Base-by-base conservation (phyloP, 2,329 filamentous ascomycete genomes). In the Paraphoma chrysanthemicola region DNA sequence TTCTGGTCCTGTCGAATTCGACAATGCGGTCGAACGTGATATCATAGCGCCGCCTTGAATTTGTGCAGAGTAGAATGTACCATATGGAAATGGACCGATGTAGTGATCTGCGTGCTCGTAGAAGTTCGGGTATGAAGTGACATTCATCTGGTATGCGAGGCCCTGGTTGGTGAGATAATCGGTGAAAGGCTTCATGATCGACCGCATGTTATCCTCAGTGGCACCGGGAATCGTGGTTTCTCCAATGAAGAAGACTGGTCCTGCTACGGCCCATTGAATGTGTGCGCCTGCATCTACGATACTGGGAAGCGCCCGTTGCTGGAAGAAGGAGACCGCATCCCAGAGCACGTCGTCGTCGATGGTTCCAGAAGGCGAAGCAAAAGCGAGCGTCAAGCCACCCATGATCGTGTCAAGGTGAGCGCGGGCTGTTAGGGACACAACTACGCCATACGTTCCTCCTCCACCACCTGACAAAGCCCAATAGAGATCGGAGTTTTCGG, bases 391-490 rank as follows among this genome's bases (percentile, higher is more conserved):
- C 7, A 16, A 31, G 17, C 31, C 46, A 7, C 46, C 46, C 12
- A 48, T 41, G 17, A 48, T 48, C 4, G 10, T 41, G 9, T 38
- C 16, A 4, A 33, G 31, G 11, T 48, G 17, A 17, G 33, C 46
- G 18, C 46, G 14, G 4, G 46, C n/a, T 23, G 18, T 48, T 33
- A 48, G 28, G 7, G 31, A 39, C 12, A 48, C 9, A 2, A 72
- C 70, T 14, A 75, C 63, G 10, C 62, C 75, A 49, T 68, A 77
- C 0, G 69, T 72, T 14, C 71, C 68, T 14, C 69, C 71, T 3
- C 67, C 68, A 1, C 74, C 72, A 29, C 72, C 75, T 14, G 57
- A 63, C 2, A 78, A 57, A 8, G 75, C 75, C 75, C 74, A 78
- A 62, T 74, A 77, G 1, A 76, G 67, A 41, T 77, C 74, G 2